Evolutionary conservation across 2,329 filamentous ascomycete genomes (phyloP), one percentile per base, ranked within the genome.

Genomic region (Cladosporium sp.): DNA sequence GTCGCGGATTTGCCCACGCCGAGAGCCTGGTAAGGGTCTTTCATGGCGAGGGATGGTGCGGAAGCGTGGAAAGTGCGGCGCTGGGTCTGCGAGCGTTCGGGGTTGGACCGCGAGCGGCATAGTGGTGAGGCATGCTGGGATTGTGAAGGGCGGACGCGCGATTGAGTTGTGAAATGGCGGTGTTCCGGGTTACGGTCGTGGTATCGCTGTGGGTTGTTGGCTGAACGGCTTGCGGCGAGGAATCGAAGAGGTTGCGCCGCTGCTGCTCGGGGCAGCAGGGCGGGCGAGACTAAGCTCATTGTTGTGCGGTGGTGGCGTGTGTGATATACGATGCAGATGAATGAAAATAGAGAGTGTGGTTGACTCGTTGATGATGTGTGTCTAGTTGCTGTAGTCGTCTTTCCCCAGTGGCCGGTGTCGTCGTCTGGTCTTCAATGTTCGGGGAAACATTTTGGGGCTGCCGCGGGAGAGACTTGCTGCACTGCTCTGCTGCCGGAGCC

Each of bases 21-120:
- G 32, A 99, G 88, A 4, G 91, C 86, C 70, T 88, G 87, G 79
- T 99, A 99, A 1, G 95, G 95, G 74, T 99, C 91, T 77, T 92
- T 80, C 32, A 87, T 80, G 5, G 84, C 84, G 26, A 82, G 75
- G 6, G 78, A 73, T 54, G 78, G 79, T 54, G 79, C 75, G 54
- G 89, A 90, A 28, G 87, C 86, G 76, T 89, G 88, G 77, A 90
- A 91, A 36, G 68, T 47, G 49, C 73, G 71, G 36, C 67, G 68
- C 44, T 70, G 66, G 38, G 54, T 24, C 49, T 63, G 68, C 69
- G 70, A 70, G 61, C 74, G 71, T 32, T 74, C 67, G 61, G 74
- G 73, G 60, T 71, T 72, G 7, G 72, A 70, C 36, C 66, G 65
- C 34, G 63, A 57, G 47, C 69, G 64, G 49, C 66, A 41, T 61